Base-by-base conservation (phyloP, 768 basidiomycete genomes). In the Boletus reticuloceps region DNA sequence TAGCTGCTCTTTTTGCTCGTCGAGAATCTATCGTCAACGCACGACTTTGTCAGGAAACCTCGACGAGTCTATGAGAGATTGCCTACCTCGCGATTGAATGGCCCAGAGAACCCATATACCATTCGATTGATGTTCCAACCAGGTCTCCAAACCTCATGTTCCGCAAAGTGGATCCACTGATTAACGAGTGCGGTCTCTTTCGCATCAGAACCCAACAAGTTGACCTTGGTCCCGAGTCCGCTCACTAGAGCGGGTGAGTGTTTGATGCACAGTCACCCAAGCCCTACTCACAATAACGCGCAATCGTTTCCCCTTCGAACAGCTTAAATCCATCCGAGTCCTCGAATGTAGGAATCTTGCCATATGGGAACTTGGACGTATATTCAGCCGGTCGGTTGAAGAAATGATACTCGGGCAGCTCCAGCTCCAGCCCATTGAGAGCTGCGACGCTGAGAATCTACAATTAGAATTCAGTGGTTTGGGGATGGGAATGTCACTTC, bases 141-240 rank as follows among this genome's bases (percentile, higher is more conserved):
- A 4, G 60, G 52, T 0, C 1, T 6, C 4, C 51, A 32, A 17
- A 66, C 53, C 12, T 66, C 64, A 1, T 52, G 43, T 34, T 66
- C 64, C 8, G 55, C 49, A 38, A 63, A 66, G 37, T 63, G 65
- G 4, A 45, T 29, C 61, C 64, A 66, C 13, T 65, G 65, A 43
- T 66, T 61, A 6, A 66, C 40, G 4, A 56, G 27, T 1, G 58
- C 53, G 1, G 19, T 17, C 32, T 60, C 63, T 29, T 64, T 54
- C 10, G 27, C 7, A 31, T 50, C 29, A 6, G 42, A 46, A 22
- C 64, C 60, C 43, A 64, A 40, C 31, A 66, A 44, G 6, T 58
- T 53, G 0, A 58, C 31, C 12, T 58, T 46, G 11, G 49, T 55
- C 9, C 53, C 63, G 11, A 64, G 27, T 4, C 47, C 5, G 22